Evolutionary conservation across 768 basidiomycete genomes (phyloP).

Genomic region (Russula abietina): DNA sequence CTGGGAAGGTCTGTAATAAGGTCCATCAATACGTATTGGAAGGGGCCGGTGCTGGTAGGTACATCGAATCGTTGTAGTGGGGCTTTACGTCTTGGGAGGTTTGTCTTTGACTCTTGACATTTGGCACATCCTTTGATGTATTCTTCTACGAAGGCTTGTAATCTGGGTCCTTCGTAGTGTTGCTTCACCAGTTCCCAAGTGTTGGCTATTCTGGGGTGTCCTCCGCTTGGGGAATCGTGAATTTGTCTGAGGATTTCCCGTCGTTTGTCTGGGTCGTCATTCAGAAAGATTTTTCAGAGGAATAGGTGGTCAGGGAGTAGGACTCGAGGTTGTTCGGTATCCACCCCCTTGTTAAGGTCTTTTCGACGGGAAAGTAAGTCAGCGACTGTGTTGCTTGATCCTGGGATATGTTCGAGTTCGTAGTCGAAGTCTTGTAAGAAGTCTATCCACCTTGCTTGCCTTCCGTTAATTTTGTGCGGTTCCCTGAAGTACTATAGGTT

Average conservation of each 20-base stretch:
- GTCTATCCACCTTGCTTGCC: too few relatives aligned
- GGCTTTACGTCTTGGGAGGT: background rate
- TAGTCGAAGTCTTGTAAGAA: too few relatives aligned
- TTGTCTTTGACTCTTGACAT: background rate
- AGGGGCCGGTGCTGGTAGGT: background rate
- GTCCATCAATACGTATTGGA: background rate
- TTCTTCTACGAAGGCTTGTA: background rate
- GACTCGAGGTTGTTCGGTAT: too few relatives aligned
- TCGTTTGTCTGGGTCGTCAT: too few relatives aligned
- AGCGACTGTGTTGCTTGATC: too few relatives aligned
- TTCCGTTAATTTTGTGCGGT: too few relatives aligned
- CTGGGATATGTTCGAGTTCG: too few relatives aligned
- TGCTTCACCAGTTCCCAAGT: background rate
- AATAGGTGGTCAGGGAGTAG: background rate
- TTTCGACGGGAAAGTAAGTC: too few relatives aligned
- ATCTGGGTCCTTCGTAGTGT: background rate
- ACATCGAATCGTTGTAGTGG: background rate
- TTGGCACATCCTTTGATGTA: background rate
- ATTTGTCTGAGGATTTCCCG: too few relatives aligned
- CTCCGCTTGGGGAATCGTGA: background rate
- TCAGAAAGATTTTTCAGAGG: background rate
- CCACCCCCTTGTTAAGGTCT: too few relatives aligned
- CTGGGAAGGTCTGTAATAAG: too few relatives aligned
- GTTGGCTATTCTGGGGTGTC: background rate
- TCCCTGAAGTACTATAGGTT: too few relatives aligned